These are phyloP conservation scores for Thielaviopsis populi DNA, from an alignment of 2,329 filamentous ascomycete genomes.

Conservation along the genomic window DNA sequence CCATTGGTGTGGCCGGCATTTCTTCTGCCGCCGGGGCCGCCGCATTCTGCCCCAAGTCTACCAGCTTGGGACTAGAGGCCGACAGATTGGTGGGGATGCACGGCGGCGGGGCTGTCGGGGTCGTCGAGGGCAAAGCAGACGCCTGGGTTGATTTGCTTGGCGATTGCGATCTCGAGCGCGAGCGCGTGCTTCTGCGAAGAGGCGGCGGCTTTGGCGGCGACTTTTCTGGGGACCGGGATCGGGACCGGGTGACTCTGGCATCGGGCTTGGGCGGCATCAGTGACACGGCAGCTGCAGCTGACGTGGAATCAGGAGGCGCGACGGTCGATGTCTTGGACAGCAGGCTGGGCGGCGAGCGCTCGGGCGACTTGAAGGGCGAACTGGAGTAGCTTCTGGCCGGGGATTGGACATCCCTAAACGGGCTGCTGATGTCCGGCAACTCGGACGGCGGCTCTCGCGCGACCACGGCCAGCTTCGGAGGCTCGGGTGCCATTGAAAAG, in stretches of 20 bases:
- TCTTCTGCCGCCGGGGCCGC: not conserved
- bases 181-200: not conserved
- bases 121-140: slow-evolving; percentile 5
- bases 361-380: slow-evolving; percentile 13
- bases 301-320: not conserved
- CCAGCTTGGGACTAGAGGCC: slow-evolving; percentile 6
- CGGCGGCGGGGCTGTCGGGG: not conserved
- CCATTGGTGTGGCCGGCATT: slow-evolving; percentile 9
- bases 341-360: slow-evolving; percentile 4
- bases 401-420: slow-evolving; percentile 9
- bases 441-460: not conserved
- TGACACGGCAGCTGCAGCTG: not conserved
- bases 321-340: not conserved
- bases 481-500: not conserved
- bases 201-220: not conserved
- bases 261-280: not conserved
- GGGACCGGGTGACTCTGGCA: slow-evolving; percentile 9
- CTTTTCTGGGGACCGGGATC: slow-evolving; percentile 14
- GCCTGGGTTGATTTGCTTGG: slow-evolving; percentile 6
- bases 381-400: slow-evolving; percentile 12
- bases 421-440: slow-evolving; percentile 8
- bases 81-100: slow-evolving; percentile 1
- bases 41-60: not conserved
- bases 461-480: not conserved
- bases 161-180: slow-evolving; percentile 8